Percentiles rank a stretch among this genome's conserved stretches.
These are phyloP conservation scores for Populus hybrid DNA, from an alignment of 441 rosid genomes.

Conservation along the genomic window DNA sequence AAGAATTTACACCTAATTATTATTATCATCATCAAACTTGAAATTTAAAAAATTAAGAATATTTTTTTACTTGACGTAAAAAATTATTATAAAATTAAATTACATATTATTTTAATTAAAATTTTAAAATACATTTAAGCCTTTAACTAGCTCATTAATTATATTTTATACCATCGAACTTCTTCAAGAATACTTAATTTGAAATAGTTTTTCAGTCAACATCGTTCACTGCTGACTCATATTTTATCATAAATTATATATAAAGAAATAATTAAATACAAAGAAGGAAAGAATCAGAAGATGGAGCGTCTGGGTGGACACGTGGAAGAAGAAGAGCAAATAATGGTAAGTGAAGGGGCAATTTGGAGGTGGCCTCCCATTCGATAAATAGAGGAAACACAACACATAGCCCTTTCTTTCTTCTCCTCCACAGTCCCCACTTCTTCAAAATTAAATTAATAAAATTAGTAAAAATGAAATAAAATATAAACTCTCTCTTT, in stretches of 20 bases:
- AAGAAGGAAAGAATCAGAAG: not conserved
- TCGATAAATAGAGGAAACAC: conserved; percentile 13
- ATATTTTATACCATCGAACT: too few relatives aligned
- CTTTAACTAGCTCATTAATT: not conserved
- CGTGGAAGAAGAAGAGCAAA: conserved; percentile 20
- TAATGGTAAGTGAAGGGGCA: conserved; percentile 21
- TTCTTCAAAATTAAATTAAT: not conserved
- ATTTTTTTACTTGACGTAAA: not conserved
- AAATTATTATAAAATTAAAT: too few relatives aligned
- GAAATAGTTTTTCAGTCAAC: not conserved
- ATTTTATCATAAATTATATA: too few relatives aligned
- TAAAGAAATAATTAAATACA: too few relatives aligned
- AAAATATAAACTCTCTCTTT: not conserved
- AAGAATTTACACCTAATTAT: too few relatives aligned
- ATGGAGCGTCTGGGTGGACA: conserved; percentile 11
- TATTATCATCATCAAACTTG: not conserved
- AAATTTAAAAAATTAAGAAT: too few relatives aligned
- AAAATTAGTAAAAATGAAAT: not conserved
- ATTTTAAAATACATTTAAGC: not conserved
- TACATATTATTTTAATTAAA: too few relatives aligned
- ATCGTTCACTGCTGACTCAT: not conserved
- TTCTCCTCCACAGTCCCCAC: not conserved
- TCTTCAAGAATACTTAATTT: too few relatives aligned
- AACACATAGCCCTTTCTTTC: conserved; percentile 26
- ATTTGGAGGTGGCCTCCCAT: not conserved